Evolutionary conservation across 805 yeast genomes (phyloP).

Genomic region (Yamadazyma tumulicola): DNA sequence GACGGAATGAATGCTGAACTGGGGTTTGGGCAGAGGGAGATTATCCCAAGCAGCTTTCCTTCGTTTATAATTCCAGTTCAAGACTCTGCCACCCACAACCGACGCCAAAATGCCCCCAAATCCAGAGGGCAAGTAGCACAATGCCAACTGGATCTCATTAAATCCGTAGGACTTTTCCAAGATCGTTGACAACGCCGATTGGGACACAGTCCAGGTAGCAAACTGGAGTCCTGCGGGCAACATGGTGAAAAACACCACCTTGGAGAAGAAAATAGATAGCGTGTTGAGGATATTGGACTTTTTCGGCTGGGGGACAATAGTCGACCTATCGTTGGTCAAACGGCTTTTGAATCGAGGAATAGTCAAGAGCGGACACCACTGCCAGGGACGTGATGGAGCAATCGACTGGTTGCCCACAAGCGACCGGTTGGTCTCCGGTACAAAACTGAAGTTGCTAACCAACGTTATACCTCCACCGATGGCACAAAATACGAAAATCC

Average conservation of each 20-base stretch:
- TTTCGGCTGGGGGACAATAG: slow-evolving; percentile 11
- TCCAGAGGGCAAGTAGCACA: slow-evolving; percentile 71
- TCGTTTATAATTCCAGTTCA: slow-evolving; percentile 48
- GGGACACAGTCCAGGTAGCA: slow-evolving; percentile 60
- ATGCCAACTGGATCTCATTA: slow-evolving; percentile 53
- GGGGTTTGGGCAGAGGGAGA: slow-evolving; percentile 15
- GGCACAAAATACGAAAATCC: slow-evolving; percentile 68
- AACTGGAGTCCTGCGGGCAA: slow-evolving; percentile 58
- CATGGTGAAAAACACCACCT: slow-evolving; percentile 46
- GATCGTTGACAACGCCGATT: slow-evolving; percentile 59
- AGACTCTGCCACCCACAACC: slow-evolving; percentile 48
- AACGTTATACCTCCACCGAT: slow-evolving; percentile 51
- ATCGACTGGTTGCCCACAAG: slow-evolving; percentile 72
- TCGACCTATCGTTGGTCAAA: slow-evolving; percentile 26
- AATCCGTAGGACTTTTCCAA: slow-evolving; percentile 47
- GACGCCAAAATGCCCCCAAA: slow-evolving; percentile 60
- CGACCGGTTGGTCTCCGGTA: slow-evolving; percentile 73
- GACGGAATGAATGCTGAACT: slow-evolving; percentile 50
- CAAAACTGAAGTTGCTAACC: slow-evolving; percentile 19
- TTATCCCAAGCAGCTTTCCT: slow-evolving; percentile 16
- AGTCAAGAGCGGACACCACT: slow-evolving; percentile 43
- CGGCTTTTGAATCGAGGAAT: slow-evolving; percentile 19
- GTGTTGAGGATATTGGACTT: slow-evolving; percentile 24
- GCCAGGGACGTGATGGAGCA: slow-evolving; percentile 38
- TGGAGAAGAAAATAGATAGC: slow-evolving; percentile 35